A percentile compares a stretch with the other conserved stretches of the same genome.
These are phyloP conservation scores for Rubroboletus pulcherrimus DNA, from an alignment of 768 basidiomycete species.

Conservation along the genomic window DNA sequence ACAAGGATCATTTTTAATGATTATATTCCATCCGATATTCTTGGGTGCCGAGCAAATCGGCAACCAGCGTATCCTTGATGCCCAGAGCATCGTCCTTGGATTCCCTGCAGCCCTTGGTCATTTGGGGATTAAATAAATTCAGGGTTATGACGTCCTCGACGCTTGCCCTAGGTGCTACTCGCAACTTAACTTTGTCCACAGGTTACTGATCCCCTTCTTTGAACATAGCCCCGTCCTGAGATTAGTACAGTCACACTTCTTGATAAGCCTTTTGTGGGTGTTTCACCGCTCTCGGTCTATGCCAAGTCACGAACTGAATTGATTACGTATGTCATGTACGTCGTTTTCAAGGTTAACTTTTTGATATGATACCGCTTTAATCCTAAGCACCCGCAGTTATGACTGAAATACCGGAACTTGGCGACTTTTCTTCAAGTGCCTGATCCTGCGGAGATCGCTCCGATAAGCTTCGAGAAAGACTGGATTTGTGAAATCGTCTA, in stretches of 20 bases:
- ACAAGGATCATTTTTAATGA: constrained; percentile 4
- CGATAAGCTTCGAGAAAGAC: constrained; percentile 24
- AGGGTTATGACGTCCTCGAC: constrained; percentile 28
- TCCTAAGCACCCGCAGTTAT: constrained; percentile 14
- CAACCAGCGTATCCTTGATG: constrained; percentile 2
- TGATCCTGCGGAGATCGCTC: constrained; percentile 27
- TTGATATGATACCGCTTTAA: constrained; percentile 9
- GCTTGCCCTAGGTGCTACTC: neutral
- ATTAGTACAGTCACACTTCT: constrained; percentile 4
- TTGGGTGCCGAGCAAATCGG: constrained; percentile 10
- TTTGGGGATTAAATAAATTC: constrained; percentile 14
- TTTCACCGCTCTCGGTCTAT: neutral
- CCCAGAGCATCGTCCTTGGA: neutral
- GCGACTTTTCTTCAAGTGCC: constrained; percentile 10
- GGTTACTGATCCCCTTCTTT: constrained; percentile 3
- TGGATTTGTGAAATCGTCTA: constrained; percentile 1
- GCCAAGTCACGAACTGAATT: constrained; percentile 14
- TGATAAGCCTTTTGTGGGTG: constrained; percentile 18
- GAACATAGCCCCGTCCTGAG: constrained; percentile 10
- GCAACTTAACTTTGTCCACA: constrained; percentile 28
- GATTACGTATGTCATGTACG: constrained; percentile 21
- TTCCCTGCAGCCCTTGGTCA: constrained; percentile 7
- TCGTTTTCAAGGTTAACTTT: constrained; percentile 29
- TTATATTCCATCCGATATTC: neutral
- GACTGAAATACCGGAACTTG: constrained; percentile 10